A percentile compares a stretch with the other conserved stretches of the same genome.
Conservation (phyloP, 108 stramenopile species). For the Cyclotella kingstonii region DNA sequence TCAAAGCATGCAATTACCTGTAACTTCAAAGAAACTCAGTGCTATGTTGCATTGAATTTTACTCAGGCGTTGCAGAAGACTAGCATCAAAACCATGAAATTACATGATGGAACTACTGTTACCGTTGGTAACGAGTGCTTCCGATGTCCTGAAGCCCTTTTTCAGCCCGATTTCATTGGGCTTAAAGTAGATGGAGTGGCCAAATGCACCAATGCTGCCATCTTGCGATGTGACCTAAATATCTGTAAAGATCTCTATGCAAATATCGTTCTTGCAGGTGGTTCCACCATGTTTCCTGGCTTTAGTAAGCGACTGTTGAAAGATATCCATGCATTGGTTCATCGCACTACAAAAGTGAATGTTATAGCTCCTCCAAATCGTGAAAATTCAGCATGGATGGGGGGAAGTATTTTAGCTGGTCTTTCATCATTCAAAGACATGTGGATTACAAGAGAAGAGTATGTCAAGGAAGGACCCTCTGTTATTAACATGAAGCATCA, state of each 20-base stretch:
- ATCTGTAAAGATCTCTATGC: slow-evolving; percentile 96
- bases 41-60: slow-evolving; percentile 91
- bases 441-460: slow-evolving; percentile 99
- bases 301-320: slow-evolving; percentile 99
- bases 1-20: slow-evolving; percentile 93
- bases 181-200: slow-evolving; percentile 97
- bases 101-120: slow-evolving; percentile 93
- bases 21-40: slow-evolving; percentile 90
- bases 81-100: slow-evolving; percentile 90
- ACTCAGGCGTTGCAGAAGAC: slow-evolving; percentile 94
- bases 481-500: slow-evolving; percentile 99
- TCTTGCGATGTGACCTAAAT: slow-evolving; percentile 99
- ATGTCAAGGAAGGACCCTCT: slow-evolving; percentile 98
- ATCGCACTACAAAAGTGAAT: slow-evolving; percentile 97
- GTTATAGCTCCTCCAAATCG: slow-evolving; percentile 99
- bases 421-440: slow-evolving; percentile 98
- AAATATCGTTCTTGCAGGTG: slow-evolving; percentile 93
- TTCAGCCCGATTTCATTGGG: slow-evolving; percentile 96
- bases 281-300: slow-evolving; percentile 99
- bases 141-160: slow-evolving; percentile 92
- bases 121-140: slow-evolving; percentile 92
- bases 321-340: slow-evolving; percentile 95
- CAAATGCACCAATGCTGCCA: slow-evolving; percentile 97
- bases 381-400: slow-evolving; percentile 98
- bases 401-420: slow-evolving; percentile 97